Conservation (phyloP, 257 asterid species). For the Misopates orontium region DNA sequence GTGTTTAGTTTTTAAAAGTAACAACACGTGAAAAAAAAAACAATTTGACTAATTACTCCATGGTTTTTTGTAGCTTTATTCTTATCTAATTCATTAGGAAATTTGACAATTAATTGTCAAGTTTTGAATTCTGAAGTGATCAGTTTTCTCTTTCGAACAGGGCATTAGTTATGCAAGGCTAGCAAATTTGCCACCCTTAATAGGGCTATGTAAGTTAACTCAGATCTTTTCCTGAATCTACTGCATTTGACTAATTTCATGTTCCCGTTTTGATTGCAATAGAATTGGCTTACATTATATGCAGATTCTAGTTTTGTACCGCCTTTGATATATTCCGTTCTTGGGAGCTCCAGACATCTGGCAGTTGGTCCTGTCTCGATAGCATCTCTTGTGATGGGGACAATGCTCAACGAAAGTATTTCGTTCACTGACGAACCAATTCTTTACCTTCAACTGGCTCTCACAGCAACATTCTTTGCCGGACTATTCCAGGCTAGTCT, state of each 20-base stretch:
- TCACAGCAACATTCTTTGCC: slow-evolving; percentile 85
- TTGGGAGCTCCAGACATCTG: slow-evolving; percentile 85
- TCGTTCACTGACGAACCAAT: slow-evolving; percentile 46
- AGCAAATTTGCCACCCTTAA: slow-evolving; percentile 88
- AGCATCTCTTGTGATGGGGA: slow-evolving; percentile 94
- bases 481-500: slow-evolving; percentile 83
- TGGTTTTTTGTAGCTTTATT: no score
- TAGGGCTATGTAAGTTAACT: slow-evolving; percentile 76
- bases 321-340: slow-evolving; percentile 78
- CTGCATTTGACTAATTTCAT: neutral
- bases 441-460: slow-evolving; percentile 82
- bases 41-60: no score
- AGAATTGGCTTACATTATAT: neutral
- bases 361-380: slow-evolving; percentile 94
- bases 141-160: slow-evolving; percentile 29
- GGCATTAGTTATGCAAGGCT: slow-evolving; percentile 96
- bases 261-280: neutral
- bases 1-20: no score
- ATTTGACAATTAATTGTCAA: no score
- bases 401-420: slow-evolving; percentile 76
- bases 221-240: neutral
- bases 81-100: no score
- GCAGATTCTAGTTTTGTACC: slow-evolving; percentile 96
- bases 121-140: no score
- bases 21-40: no score